These are phyloP conservation scores for Colletotrichum theobromicola DNA, from an alignment of 2,329 filamentous ascomycete species.

Conservation along the genomic window DNA sequence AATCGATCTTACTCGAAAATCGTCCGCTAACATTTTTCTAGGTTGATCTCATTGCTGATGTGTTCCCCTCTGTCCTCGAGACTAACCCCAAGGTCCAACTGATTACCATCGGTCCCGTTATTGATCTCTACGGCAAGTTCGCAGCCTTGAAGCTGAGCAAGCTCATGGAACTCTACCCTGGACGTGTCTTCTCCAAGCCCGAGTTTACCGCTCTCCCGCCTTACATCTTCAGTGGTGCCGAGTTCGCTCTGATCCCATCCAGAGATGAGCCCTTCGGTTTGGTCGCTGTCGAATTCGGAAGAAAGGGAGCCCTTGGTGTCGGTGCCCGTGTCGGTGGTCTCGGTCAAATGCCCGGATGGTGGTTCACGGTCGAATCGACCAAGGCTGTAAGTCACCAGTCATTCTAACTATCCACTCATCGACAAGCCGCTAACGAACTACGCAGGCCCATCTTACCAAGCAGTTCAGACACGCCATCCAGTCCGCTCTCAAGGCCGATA, in stretches of 20 bases:
- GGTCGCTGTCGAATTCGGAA: constrained; percentile 72
- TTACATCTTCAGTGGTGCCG: constrained; percentile 70
- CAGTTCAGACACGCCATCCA: constrained; percentile 70
- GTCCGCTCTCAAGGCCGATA: constrained; percentile 61
- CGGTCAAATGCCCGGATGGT: constrained; percentile 74
- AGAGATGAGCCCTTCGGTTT: constrained; percentile 73
- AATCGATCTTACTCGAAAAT: background rate
- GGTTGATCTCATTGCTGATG: constrained; percentile 70
- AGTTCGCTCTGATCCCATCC: constrained; percentile 73
- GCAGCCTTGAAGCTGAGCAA: constrained; percentile 68
- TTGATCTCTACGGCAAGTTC: constrained; percentile 72
- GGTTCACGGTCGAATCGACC: constrained; percentile 72
- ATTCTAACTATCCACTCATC: background rate
- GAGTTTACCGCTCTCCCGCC: constrained; percentile 70
- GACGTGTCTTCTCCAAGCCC: constrained; percentile 69
- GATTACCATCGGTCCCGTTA: constrained; percentile 67
- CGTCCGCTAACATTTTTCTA: background rate
- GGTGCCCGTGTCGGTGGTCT: constrained; percentile 70
- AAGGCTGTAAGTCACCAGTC: constrained; percentile 43
- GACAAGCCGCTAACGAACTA: background rate
- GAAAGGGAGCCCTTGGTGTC: constrained; percentile 71
- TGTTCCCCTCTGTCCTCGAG: constrained; percentile 68
- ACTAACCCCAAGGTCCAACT: constrained; percentile 64
- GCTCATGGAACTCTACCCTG: constrained; percentile 70
- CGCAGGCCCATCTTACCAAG: constrained; percentile 59